Percentiles rank a stretch among this genome's conserved stretches.
phyloP scores from a whole-genome alignment of 1,284 basidiomycete genomes.

The Trichosporon sp. region DNA sequence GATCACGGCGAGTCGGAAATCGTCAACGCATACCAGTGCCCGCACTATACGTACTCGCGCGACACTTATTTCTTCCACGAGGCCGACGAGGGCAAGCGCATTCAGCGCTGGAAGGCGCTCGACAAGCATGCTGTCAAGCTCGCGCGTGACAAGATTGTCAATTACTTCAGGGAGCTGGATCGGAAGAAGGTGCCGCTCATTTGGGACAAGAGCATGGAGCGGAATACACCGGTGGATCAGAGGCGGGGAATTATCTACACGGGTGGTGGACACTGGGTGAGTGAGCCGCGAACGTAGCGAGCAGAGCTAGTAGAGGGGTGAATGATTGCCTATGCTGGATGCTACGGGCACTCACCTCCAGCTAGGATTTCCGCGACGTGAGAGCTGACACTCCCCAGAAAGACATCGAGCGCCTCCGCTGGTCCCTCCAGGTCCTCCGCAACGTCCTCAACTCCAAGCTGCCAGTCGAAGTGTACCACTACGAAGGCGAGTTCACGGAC shows the following conservation, averaged over 20 bases:
- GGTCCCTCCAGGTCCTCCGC: conserved; percentile 46
- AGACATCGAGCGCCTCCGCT: conserved; percentile 40
- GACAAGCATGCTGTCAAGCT: conserved; percentile 34
- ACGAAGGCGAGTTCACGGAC: conserved; percentile 47
- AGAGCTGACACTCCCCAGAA: conserved; percentile 32
- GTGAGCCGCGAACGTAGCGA: conserved; percentile 25
- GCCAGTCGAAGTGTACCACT: conserved; percentile 50
- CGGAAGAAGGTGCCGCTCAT: conserved; percentile 39
- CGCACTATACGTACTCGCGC: conserved; percentile 40
- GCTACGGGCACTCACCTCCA: no score
- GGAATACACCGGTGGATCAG: conserved; percentile 23
- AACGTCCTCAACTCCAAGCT: conserved; percentile 44
- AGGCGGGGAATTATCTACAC: conserved; percentile 48
- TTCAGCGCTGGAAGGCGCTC: conserved; percentile 41
- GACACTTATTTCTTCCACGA: conserved; percentile 47
- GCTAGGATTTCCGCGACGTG: no score
- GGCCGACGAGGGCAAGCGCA: conserved; percentile 26
- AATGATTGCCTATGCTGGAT: no score
- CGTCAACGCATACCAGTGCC: conserved; percentile 35
- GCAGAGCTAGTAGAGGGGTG: no score
- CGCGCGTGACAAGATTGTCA: conserved; percentile 43
- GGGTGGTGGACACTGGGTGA: conserved; percentile 38
- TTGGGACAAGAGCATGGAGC: conserved; percentile 38
- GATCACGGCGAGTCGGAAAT: conserved; percentile 44
- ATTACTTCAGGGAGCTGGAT: conserved; percentile 42